Evolutionary conservation across 2,329 filamentous ascomycete species (phyloP).

Genomic region (Colletotrichum navitas): DNA sequence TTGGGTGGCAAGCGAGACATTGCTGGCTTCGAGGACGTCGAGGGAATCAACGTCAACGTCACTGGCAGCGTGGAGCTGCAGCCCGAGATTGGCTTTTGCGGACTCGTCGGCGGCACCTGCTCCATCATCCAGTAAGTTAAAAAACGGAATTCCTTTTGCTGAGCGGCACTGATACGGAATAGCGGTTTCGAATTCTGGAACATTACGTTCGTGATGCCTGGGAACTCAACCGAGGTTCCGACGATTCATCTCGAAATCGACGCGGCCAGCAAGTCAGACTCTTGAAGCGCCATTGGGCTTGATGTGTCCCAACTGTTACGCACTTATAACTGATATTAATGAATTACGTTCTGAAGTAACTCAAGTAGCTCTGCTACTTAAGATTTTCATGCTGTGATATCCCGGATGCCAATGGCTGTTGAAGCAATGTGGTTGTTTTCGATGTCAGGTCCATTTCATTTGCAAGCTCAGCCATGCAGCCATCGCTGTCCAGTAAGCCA

Average conservation of each 20-base stretch:
- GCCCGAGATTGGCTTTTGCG: conserved; percentile 22
- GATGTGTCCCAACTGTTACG: no score
- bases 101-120: conserved; percentile 28
- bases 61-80: conserved; percentile 56
- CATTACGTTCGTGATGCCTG: conserved; percentile 57
- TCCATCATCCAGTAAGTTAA: conserved; percentile 26
- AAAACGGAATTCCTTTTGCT: no score
- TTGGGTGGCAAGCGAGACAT: conserved; percentile 58
- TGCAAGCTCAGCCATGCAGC: no score
- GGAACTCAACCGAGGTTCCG: conserved; percentile 44
- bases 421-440: no score
- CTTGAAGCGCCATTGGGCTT: no score
- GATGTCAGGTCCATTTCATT: no score
- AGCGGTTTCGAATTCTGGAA: conserved; percentile 47
- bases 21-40: conserved; percentile 59
- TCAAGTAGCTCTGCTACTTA: no score
- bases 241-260: not conserved
- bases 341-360: no score
- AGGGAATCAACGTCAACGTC: conserved; percentile 59
- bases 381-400: no score
- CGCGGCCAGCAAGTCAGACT: not conserved
- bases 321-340: no score
- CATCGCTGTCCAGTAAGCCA: not conserved
- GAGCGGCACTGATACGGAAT: not conserved
- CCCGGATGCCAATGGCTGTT: no score